A percentile compares a stretch with the other conserved stretches of the same genome.
Evolutionary conservation across 441 rosid genomes (phyloP).

Genomic region (Daphne laureola): DNA sequence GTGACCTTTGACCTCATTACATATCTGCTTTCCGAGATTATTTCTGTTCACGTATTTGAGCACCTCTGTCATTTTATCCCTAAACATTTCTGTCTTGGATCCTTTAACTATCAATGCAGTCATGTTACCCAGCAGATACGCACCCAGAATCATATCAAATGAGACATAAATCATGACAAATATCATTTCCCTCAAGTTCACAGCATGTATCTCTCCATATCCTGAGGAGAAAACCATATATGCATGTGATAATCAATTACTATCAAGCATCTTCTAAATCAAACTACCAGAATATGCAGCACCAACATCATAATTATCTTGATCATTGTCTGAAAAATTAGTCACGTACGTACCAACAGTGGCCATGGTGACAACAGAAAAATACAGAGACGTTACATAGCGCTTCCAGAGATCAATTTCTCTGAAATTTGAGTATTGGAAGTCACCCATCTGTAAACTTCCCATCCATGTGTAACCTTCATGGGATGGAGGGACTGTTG

Average conservation of each 20-base stretch:
- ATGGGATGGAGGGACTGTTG: conserved; percentile 44
- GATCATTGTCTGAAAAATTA: neutral
- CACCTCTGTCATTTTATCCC: conserved; percentile 65
- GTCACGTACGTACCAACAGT: conserved; percentile 49
- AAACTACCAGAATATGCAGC: neutral
- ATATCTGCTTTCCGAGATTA: conserved; percentile 41
- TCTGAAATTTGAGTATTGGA: conserved; percentile 39
- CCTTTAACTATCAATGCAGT: conserved; percentile 69
- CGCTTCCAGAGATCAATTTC: conserved; percentile 52
- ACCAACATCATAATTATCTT: neutral
- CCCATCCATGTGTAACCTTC: conserved; percentile 76
- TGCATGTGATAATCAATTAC: neutral
- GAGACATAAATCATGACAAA: conserved; percentile 57
- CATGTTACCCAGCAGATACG: conserved; percentile 71
- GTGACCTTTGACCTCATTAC: conserved; percentile 51
- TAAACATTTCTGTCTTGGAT: conserved; percentile 52
- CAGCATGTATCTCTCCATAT: conserved; percentile 70
- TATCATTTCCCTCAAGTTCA: conserved; percentile 60
- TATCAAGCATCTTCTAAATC: neutral
- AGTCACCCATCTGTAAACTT: conserved; percentile 58
- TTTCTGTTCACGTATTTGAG: conserved; percentile 51
- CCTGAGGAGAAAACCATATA: conserved; percentile 26
- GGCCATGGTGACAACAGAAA: conserved; percentile 67
- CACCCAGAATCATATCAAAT: conserved; percentile 70
- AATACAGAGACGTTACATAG: conserved; percentile 50